Base-by-base conservation (phyloP, 768 basidiomycete species). In the Steccherinum ochraceum region DNA sequence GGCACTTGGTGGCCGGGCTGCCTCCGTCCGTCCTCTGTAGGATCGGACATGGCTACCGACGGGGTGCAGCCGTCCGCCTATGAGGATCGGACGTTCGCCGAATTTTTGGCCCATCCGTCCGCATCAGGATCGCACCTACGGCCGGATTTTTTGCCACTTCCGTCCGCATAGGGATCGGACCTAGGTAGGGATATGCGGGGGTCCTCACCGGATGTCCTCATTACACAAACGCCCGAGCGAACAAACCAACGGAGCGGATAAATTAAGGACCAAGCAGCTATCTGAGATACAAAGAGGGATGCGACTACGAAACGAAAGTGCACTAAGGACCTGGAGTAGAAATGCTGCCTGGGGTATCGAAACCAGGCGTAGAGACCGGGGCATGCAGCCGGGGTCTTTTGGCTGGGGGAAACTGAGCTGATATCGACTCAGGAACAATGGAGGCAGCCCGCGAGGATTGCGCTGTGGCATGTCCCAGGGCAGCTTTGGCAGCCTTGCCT, bases 361-460 rank as follows among this genome's bases (percentile, higher is more conserved):
- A 5, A 43, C 16, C 41, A 10, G 41, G 41, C 18, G 41, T 43
- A 5, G 18, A 10, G 5, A 19, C 41, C 5, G 41, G 7, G 11
- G 10, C 7, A 43, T 18, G 16, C n/a, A 39, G 35, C 35, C 35
- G 35, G 19, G 58, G 59, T 24, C 59, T 64, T 51, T 53, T 60
- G 21, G 41, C 41, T 16, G 41, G 7, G 5, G 55, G 52, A 3
- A 53, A 20, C 24, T 55, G 55, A n/a, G 55, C 52, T 44, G 60
- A 56, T 3, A 58, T 50, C 16, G 55, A 51, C 21, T 64, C 62
- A 0, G 57, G 56, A 40, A 51, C 57, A 7, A 44, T 26, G 4
- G 63, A 64, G 20, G 58, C 59, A 10, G 61, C 56, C 18, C 63
- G 59, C 10, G 63, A 64, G 4, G 63, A 60, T 4, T 48, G 40